Base-by-base conservation (phyloP, 225 moss, liverwort and hornwort genomes). In the Pseudisothecium myosuroides region DNA sequence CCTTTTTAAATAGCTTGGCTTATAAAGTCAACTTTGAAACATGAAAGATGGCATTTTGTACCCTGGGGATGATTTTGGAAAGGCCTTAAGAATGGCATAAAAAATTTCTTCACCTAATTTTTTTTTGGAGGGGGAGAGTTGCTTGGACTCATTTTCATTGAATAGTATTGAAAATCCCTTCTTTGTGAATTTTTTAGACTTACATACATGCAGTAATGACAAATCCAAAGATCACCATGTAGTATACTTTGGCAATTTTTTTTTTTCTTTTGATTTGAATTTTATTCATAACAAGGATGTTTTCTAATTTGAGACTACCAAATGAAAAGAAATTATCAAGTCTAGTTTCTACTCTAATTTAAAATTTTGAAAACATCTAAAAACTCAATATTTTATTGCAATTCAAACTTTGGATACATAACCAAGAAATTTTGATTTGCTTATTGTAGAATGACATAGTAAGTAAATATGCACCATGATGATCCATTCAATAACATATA, bases 31-130 rank as follows among this genome's bases (percentile, higher is more conserved):
- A 5, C 5, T 5, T 0, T 77, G 3, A 76, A 50, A 50, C 2
- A 0, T 13, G 32, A 0, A 14, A 76, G 22, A 34, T 0, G 1
- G 5, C 3, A 3, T 50, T 52, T 13, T 20, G 0, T 39, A 41
- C 2, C 14, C 13, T 5, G 9, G 8, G 4, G 6, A 5, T 22
- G 76, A 77, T 52, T 76, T 21, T 34, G 0, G 5, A 0, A 77
- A 77, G 22, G n/a, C 39, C 5, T 39, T 6, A 5, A 39, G 12
- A 28, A 59, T 59, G 18, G 4, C 5, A 37, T 14, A 14, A 55
- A 37, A 58, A 39, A 58, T 28, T 58, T 8, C 2, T 58, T 80
- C 58, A 12, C 28, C 5, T 8, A 39, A 14, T 50, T 17, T 14
- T 47, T 74, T 28, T 6, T 6, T 2, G 6, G 1, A n/a, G n/a